Conservation (phyloP, 2,329 filamentous ascomycete genomes). For the Colletotrichum sp. region DNA sequence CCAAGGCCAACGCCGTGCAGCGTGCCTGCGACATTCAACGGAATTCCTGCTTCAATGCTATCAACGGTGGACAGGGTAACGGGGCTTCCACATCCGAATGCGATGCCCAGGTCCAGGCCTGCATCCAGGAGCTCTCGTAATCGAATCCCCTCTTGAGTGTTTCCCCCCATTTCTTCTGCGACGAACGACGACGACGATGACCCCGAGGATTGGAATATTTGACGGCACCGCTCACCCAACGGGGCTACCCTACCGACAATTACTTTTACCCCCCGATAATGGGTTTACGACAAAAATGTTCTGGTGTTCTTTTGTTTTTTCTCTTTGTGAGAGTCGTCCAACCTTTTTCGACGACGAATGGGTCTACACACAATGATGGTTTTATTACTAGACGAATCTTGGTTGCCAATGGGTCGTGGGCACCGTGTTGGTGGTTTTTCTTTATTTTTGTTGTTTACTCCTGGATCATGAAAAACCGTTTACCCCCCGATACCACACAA, state of each 20-base stretch:
- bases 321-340: background rate
- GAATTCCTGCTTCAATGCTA: conserved; percentile 62
- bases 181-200: background rate
- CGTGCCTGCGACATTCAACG: conserved; percentile 69
- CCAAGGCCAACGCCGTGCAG: conserved; percentile 59
- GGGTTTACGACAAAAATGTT: background rate
- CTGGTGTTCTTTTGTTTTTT: background rate
- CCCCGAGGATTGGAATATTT: background rate
- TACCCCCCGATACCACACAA: conserved; percentile 10
- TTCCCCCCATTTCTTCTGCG: background rate
- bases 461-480: conserved; percentile 2
- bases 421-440: background rate
- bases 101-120: conserved; percentile 55
- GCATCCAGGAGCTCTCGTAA: conserved; percentile 39
- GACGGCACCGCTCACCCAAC: background rate
- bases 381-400: background rate
- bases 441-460: background rate
- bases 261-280: background rate
- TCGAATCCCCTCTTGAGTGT: background rate
- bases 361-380: background rate
- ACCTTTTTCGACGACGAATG: background rate
- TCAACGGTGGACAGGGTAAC: conserved; percentile 52
- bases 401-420: background rate
- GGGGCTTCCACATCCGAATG: conserved; percentile 55
- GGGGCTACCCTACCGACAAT: background rate